These are phyloP conservation scores for Alternaria dauci DNA, from an alignment of 2,329 filamentous ascomycete species.

Conservation along the genomic window DNA sequence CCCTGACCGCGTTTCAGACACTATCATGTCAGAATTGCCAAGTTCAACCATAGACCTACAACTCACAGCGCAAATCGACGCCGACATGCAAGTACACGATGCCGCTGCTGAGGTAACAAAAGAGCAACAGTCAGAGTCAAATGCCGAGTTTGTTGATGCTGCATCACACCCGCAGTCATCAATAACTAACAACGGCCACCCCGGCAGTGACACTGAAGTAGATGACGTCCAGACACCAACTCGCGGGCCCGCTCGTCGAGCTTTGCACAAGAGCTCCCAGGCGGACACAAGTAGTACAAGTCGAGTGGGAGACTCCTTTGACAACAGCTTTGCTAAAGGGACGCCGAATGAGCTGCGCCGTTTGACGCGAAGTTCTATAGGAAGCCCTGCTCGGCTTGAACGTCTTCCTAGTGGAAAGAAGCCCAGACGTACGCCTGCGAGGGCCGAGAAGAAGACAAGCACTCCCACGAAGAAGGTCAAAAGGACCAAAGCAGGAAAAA, in stretches of 20 bases:
- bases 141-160: conserved; percentile 36
- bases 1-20: conserved; percentile 13
- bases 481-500: conserved; percentile 24
- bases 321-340: conserved; percentile 23
- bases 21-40: conserved; percentile 33
- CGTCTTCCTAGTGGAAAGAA: conserved; percentile 29
- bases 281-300: conserved; percentile 37
- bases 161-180: conserved; percentile 25
- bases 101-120: conserved; percentile 13
- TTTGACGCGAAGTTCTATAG: conserved; percentile 36
- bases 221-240: conserved; percentile 29
- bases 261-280: conserved; percentile 15
- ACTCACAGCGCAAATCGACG: conserved; percentile 47
- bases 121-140: conserved; percentile 25
- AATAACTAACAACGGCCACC: conserved; percentile 7
- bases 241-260: background rate
- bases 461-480: conserved; percentile 9
- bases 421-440: conserved; percentile 30
- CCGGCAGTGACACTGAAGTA: conserved; percentile 32
- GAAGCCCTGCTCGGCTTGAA: conserved; percentile 27
- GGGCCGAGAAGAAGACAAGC: conserved; percentile 15
- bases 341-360: conserved; percentile 36
- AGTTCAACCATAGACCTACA: conserved; percentile 46
- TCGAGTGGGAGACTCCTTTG: conserved; percentile 51
- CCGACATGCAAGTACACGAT: conserved; percentile 41